A percentile compares a stretch with the other conserved stretches of the same genome.
Conservation (phyloP, 2,329 filamentous ascomycete species). For the Pseudonectria buxi region DNA sequence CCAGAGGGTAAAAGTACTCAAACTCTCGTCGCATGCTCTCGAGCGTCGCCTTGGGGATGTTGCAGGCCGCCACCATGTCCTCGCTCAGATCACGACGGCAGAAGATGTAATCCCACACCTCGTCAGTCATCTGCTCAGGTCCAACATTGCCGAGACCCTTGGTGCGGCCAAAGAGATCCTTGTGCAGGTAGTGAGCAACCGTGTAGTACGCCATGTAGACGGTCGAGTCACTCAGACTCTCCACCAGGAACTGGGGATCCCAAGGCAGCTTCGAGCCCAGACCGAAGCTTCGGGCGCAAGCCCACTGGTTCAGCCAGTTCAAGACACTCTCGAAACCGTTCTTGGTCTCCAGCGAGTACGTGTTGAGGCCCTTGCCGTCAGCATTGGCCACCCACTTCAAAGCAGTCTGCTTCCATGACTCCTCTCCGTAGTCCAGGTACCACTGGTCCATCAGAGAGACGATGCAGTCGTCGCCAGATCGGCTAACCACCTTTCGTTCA, state of each 20-base stretch:
- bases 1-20: conserved; percentile 94
- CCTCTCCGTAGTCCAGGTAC: conserved; percentile 95
- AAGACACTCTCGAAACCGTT: conserved; percentile 79
- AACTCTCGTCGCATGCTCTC: conserved; percentile 84
- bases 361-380: conserved; percentile 64
- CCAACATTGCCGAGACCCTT: conserved; percentile 62
- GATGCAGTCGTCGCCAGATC: conserved; percentile 88
- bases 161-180: conserved; percentile 75
- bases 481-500: conserved; percentile 78
- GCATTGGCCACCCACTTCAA: conserved; percentile 65
- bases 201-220: conserved; percentile 86
- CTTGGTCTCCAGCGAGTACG: conserved; percentile 70
- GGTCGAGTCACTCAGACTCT: conserved; percentile 85
- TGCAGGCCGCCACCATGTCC: conserved; percentile 55
- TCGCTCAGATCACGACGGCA: conserved; percentile 64
- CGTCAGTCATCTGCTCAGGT: conserved; percentile 84
- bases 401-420: conserved; percentile 73
- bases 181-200: conserved; percentile 62
- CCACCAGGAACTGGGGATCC: conserved; percentile 85
- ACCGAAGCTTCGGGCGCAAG: conserved; percentile 84
- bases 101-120: conserved; percentile 96
- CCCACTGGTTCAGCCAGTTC: conserved; percentile 93
- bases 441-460: conserved; percentile 93
- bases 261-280: conserved; percentile 91
- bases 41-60: conserved; percentile 67